Evolutionary conservation across 2,329 filamentous ascomycete species (phyloP).

Genomic region (Talaromyces piceae): DNA sequence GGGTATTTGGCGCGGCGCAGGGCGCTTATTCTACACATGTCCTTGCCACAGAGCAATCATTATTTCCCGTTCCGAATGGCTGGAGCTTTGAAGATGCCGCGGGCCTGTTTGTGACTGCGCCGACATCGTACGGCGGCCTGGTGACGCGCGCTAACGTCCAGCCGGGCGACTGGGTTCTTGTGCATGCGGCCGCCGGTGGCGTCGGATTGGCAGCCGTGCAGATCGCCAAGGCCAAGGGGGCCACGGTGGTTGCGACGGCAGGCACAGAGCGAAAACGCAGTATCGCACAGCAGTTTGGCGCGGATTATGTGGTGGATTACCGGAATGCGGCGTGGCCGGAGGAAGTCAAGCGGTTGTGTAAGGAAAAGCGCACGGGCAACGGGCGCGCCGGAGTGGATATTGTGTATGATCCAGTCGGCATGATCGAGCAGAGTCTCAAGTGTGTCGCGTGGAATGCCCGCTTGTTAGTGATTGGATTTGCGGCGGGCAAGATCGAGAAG

Average conservation of each 20-base stretch:
- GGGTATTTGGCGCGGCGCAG: conserved; percentile 79
- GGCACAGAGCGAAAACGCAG: conserved; percentile 72
- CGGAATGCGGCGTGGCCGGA: conserved; percentile 55
- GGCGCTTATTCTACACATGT: conserved; percentile 79
- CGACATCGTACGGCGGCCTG: conserved; percentile 78
- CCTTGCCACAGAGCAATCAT: conserved; percentile 55
- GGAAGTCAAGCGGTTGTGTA: conserved; percentile 62
- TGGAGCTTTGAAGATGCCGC: conserved; percentile 83
- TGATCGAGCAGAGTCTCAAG: conserved; percentile 81
- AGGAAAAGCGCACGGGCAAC: conserved; percentile 52
- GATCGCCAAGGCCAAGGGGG: conserved; percentile 85
- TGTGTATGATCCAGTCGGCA: conserved; percentile 87
- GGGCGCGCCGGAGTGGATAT: conserved; percentile 70
- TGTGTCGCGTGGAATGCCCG: conserved; percentile 91
- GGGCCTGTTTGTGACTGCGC: conserved; percentile 84
- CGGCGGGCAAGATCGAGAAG: conserved; percentile 79
- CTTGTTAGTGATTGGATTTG: conserved; percentile 82
- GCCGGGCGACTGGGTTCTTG: conserved; percentile 74
- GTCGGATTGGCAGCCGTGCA: conserved; percentile 89
- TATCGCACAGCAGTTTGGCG: conserved; percentile 72
- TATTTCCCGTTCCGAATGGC: conserved; percentile 68
- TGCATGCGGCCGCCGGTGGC: conserved; percentile 87
- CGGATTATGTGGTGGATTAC: conserved; percentile 78
- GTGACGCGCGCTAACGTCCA: conserved; percentile 71
- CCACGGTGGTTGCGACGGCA: conserved; percentile 87